These are phyloP conservation scores for Talaromyces sp. DNA, from an alignment of 2,329 filamentous ascomycete genomes.

Conservation along the genomic window DNA sequence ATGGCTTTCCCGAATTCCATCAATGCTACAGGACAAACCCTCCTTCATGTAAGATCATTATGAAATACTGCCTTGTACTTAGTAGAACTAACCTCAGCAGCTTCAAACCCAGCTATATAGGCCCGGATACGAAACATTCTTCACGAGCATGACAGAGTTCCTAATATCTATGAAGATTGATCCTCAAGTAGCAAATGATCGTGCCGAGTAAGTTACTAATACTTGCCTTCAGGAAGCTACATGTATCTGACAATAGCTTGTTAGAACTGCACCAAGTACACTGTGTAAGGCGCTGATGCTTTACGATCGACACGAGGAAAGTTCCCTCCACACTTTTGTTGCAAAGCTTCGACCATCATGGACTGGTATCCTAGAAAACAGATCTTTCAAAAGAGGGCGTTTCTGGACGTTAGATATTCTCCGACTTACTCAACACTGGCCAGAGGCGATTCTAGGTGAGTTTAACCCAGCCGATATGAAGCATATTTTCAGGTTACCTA, in stretches of 20 bases:
- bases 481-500: no score
- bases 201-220: background rate
- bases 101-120: background rate
- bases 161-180: background rate
- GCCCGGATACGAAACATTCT: background rate
- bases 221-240: background rate
- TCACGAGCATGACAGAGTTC: background rate
- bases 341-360: background rate
- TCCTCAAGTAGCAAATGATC: background rate
- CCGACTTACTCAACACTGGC: background rate
- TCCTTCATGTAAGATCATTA: background rate
- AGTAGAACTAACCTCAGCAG: background rate
- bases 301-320: no score
- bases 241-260: background rate
- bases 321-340: background rate
- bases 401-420: background rate
- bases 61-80: background rate
- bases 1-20: background rate
- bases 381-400: no score
- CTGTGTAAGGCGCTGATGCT: background rate
- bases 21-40: fast-evolving
- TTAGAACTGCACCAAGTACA: background rate
- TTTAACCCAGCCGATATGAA: background rate
- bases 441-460: background rate
- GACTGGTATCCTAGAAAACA: background rate